Conservation (phyloP, 164 flowering plant species). For the Piper longum region DNA sequence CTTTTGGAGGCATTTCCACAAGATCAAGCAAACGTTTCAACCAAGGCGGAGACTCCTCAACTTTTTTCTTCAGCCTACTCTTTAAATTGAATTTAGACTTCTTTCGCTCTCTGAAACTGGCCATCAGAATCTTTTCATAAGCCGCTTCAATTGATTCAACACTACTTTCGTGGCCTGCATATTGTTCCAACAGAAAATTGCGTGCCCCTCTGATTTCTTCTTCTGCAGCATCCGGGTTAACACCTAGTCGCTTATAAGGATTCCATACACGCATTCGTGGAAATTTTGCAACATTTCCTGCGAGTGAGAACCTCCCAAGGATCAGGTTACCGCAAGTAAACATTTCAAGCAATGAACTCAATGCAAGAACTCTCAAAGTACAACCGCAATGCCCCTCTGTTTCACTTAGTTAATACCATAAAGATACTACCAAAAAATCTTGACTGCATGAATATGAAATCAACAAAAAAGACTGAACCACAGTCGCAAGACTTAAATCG, state of each 20-base stretch:
- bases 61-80: constrained; percentile 66
- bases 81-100: constrained; percentile 84
- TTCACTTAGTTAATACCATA: no score
- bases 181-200: constrained; percentile 77
- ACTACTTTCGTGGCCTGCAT: constrained; percentile 78
- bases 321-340: not conserved
- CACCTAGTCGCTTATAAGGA: constrained; percentile 84
- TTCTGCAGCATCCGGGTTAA: constrained; percentile 65
- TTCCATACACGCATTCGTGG: constrained; percentile 64
- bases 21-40: constrained; percentile 50
- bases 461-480: no score
- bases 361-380: no score
- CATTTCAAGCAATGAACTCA: no score
- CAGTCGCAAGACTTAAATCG: no score
- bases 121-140: constrained; percentile 76
- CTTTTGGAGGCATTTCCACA: constrained; percentile 71
- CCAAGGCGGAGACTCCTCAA: constrained; percentile 98
- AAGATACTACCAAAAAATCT: no score
- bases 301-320: not conserved
- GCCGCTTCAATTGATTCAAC: constrained; percentile 91
- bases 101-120: constrained; percentile 64
- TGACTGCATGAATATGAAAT: no score
- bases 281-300: constrained; percentile 51
- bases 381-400: no score
- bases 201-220: constrained; percentile 93